phyloP scores from a whole-genome alignment of 2,329 filamentous ascomycete genomes.

The Fusarium tanahbumbuense region DNA sequence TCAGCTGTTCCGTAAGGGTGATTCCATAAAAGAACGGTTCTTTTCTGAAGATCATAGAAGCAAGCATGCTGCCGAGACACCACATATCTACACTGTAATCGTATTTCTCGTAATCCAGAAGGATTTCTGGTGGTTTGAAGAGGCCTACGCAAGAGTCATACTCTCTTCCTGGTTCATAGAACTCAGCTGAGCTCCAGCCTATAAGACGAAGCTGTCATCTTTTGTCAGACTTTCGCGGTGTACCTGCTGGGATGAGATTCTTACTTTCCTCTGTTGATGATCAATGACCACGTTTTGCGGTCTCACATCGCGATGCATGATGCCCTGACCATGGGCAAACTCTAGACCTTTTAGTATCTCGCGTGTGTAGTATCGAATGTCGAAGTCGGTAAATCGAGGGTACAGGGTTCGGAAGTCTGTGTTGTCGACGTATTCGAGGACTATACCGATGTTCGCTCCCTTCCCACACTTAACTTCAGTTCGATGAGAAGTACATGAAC shows the following conservation, averaged over 20 bases:
- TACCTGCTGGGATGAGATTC: accelerated
- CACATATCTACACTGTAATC: constrained; percentile 99
- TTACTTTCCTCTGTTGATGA: not conserved
- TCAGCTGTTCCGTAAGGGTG: constrained; percentile 94
- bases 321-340: constrained; percentile 2
- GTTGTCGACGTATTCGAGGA: constrained; percentile 20
- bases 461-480: not conserved
- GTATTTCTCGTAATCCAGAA: constrained; percentile 97
- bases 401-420: constrained; percentile 7
- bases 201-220: constrained; percentile 7
- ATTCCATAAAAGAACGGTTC: constrained; percentile 99
- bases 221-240: accelerated
- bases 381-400: not conserved
- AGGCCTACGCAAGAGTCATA: not conserved
- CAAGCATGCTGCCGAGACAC: constrained; percentile 98
- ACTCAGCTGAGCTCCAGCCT: constrained; percentile 18
- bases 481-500: not conserved
- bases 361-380: constrained; percentile 11
- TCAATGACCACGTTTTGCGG: constrained; percentile 26
- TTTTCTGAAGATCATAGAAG: constrained; percentile 98
- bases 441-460: constrained; percentile 13
- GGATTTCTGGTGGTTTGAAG: constrained; percentile 81
- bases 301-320: constrained; percentile 23
- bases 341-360: constrained; percentile 19
- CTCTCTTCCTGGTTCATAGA: not conserved